phyloP scores from a whole-genome alignment of 257 asterid species.

The Paraleonurus japonicus region DNA sequence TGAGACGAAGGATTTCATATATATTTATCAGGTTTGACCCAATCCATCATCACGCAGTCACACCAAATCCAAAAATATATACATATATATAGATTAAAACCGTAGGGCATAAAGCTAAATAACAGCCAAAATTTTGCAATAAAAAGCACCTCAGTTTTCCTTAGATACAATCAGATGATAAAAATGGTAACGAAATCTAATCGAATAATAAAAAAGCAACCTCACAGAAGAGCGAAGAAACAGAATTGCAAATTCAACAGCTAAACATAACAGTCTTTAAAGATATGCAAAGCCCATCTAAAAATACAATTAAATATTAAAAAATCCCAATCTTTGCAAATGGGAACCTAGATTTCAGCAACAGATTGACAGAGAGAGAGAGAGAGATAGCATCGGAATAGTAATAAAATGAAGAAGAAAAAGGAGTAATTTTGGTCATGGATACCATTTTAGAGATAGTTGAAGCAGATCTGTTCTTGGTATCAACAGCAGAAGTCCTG shows the following conservation, averaged over 20 bases:
- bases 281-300: neutral
- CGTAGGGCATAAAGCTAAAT: neutral
- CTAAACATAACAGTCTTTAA: neutral
- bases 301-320: neutral
- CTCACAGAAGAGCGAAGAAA: neutral
- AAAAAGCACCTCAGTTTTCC: neutral
- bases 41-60: neutral
- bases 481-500: slow-evolving; percentile 43
- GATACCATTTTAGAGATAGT: slow-evolving; percentile 35
- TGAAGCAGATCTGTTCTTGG: slow-evolving; percentile 43
- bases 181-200: neutral
- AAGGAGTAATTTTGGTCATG: neutral
- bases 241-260: neutral
- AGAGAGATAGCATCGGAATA: too few species aligned
- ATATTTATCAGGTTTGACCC: neutral
- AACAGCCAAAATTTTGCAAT: neutral
- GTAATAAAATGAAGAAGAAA: neutral
- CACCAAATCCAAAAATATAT: slow-evolving; percentile 5
- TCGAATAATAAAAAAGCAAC: neutral
- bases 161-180: neutral
- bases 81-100: too few species aligned
- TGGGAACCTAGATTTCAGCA: slow-evolving; percentile 23
- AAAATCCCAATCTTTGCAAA: slow-evolving; percentile 16
- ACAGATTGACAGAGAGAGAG: neutral
- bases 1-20: too few species aligned